A percentile compares a stretch with the other conserved stretches of the same genome.
These are phyloP conservation scores for Blastomyces silverae DNA, from an alignment of 2,329 filamentous ascomycete species.

Conservation along the genomic window DNA sequence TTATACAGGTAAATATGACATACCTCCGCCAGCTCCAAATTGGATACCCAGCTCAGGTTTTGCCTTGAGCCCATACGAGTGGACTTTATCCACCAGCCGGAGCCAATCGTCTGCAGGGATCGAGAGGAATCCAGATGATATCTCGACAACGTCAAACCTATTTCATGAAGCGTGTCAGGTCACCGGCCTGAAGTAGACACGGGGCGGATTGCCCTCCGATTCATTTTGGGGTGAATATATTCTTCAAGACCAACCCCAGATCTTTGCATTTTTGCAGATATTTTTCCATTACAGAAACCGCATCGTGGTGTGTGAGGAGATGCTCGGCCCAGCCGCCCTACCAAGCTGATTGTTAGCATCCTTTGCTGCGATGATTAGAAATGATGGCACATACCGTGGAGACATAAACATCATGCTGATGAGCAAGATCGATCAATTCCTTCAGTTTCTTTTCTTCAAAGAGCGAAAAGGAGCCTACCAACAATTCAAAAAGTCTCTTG, in stretches of 20 bases:
- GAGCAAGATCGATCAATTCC: conserved; percentile 47
- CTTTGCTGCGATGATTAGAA: background rate
- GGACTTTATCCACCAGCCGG: conserved; percentile 45
- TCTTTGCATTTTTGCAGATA: conserved; percentile 50
- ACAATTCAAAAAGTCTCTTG: too few species aligned
- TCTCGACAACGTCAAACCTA: conserved; percentile 50
- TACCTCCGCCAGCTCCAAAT: conserved; percentile 48
- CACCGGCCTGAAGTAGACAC: too few species aligned
- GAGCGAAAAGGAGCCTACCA: conserved; percentile 45
- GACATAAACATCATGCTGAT: conserved; percentile 47
- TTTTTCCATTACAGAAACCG: conserved; percentile 43
- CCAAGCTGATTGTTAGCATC: background rate
- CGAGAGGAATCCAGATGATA: conserved; percentile 50
- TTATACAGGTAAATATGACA: background rate
- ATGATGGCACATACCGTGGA: conserved; percentile 40
- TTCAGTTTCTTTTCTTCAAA: conserved; percentile 43
- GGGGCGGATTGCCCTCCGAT: too few species aligned
- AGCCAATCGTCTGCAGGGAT: conserved; percentile 51
- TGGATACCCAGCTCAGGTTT: conserved; percentile 54
- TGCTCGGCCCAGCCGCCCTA: conserved; percentile 52
- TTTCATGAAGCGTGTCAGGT: background rate
- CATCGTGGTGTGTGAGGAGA: conserved; percentile 45
- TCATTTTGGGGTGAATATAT: background rate
- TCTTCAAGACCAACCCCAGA: conserved; percentile 35
- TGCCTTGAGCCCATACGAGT: conserved; percentile 45